Evolutionary conservation across 371 early-diverging fungal genomes (phyloP), one percentile per base, ranked within the genome.

Genomic region (Phascolomyces articulosus): DNA sequence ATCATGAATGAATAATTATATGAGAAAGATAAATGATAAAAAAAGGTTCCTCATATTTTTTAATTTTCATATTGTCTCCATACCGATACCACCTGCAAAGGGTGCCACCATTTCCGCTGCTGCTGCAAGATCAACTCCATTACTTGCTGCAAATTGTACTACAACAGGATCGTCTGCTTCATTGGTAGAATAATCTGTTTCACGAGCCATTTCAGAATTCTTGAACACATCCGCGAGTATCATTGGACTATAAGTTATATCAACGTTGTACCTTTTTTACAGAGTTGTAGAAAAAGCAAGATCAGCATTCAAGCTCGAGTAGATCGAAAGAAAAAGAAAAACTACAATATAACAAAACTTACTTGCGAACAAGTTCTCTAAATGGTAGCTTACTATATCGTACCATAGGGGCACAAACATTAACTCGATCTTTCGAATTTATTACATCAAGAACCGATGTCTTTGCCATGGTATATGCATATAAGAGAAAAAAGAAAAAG

Each of bases 191-290:
- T 91, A 95, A 67, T 97, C 98, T 4, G 81, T 72, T 16, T 90
- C 86, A 16, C 97, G 90, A 15, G 95, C 90, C 65, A 90, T 86
- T 34, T 87, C 83, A 27, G 95, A 94, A 26, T 87, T 85, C 58
- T 89, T 86, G 80, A 97, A 99, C 0, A 94, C 95, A 69, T 95
- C 95, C 20, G 98, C 93, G 15, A 98, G 83, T 55, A 98, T 96
- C 99, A 99, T 99, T 28, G 99, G 98, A 0, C 98, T 98, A 70
- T 95, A 98, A 0, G 90, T 90, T n/a, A 98, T 79, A 75, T 98
- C 95, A 26, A 92, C 91, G 62, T 91, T 93, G 86, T 97, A 98
- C 51, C 51, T 51, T 51, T 24, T 40, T 16, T 16, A 18, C 11
- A 49, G 51, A 10, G 13, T 23, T 2, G 23, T 8, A 44, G 16